Conservation (phyloP, 805 yeast genomes). For the Metschnikowia noctiluminum region DNA sequence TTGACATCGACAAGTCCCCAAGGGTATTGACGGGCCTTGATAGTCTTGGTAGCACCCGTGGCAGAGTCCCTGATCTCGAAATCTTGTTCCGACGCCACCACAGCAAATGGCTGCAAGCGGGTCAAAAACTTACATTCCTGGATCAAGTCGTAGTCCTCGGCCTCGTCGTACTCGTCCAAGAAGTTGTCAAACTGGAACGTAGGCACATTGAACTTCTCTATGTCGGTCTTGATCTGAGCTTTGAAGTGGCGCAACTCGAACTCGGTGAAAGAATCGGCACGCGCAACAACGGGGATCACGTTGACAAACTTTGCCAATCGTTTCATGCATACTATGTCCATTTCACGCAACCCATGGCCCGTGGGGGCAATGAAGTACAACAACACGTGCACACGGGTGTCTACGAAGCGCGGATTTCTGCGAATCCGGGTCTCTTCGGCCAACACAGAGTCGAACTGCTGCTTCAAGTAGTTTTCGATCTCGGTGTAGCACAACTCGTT, state of each 20-base stretch:
- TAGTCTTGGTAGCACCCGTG: slow-evolving; percentile 43
- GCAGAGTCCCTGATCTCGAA: slow-evolving; percentile 37
- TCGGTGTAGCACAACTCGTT: slow-evolving; percentile 66
- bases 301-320: slow-evolving; percentile 70
- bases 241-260: slow-evolving; percentile 62
- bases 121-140: slow-evolving; percentile 65
- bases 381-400: slow-evolving; percentile 74
- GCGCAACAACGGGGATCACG: slow-evolving; percentile 77
- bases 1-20: slow-evolving; percentile 67
- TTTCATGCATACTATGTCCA: slow-evolving; percentile 72
- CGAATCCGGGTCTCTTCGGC: slow-evolving; percentile 84
- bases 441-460: slow-evolving; percentile 72
- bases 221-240: slow-evolving; percentile 55
- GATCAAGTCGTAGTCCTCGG: slow-evolving; percentile 71
- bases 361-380: slow-evolving; percentile 75
- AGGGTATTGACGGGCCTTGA: slow-evolving; percentile 66
- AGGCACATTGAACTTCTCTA: slow-evolving; percentile 68
- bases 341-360: slow-evolving; percentile 75
- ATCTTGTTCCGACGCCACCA: slow-evolving; percentile 62
- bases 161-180: slow-evolving; percentile 54
- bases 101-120: slow-evolving; percentile 71
- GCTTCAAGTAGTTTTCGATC: slow-evolving; percentile 63
- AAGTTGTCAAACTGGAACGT: slow-evolving; percentile 65
- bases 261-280: slow-evolving; percentile 74
- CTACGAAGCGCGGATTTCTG: slow-evolving; percentile 81